Base-by-base conservation (phyloP, 345 rosid genomes). In the Kandelia obovata region DNA sequence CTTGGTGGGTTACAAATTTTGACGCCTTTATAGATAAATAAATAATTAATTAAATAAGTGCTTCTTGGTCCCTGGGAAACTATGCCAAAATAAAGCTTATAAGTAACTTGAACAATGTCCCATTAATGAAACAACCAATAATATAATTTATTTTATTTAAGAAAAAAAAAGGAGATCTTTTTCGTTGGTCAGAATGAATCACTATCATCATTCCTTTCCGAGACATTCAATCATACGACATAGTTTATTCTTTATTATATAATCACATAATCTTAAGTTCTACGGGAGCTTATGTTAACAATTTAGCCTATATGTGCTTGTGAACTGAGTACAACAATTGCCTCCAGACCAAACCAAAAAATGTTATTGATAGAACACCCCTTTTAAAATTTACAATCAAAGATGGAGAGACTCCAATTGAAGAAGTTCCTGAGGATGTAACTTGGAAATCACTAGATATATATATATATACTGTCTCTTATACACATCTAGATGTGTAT, bases 281-380 rank as follows among this genome's bases (percentile, higher is more conserved):
- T 3, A 4, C 59, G 9, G 4, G 28, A 10, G 30, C 28, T 25
- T 23, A 4, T 55, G 59, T 10, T n/a, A 21, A 55, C 25, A 53
- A 53, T 3, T 20, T 17, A 57, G 2, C 37, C 20, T 0, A 34
- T 10, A 53, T 19, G 30, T 49, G 66, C 25, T 31, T 23, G 23
- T 60, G 61, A 58, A 61, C 71, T 17, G 10, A 66, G 57, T 20
- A 37, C 61, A 60, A 67, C 47, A 66, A 61, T 6, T 31, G 28
- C 19, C 34, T 30, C 26, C 5, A 43, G 25, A 43, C 55, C 2
- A 20, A 58, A 34, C 60, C 19, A 17, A 58, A 65, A 43, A 71
- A 21, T 57, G 25, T 17, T 52, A 21, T 21, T 21, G 21, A 21
- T 28, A 2, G 2, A 4, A 28, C 31, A 28, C 31, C 31, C 31